Conservation (phyloP, 1,139 yeast genomes). For the Torulaspora globosa region DNA sequence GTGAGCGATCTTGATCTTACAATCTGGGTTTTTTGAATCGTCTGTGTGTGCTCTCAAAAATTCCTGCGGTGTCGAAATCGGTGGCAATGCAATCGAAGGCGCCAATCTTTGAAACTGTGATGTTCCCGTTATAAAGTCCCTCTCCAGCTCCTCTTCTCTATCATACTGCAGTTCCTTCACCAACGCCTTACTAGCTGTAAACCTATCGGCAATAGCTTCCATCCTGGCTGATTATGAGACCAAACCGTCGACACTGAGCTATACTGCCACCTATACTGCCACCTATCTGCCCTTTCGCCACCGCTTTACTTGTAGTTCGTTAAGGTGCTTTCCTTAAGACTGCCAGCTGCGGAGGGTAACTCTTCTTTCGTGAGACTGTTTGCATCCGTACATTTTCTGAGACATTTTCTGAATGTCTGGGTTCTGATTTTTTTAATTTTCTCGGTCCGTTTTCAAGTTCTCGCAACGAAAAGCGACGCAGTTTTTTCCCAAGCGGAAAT, state of each 20-base stretch:
- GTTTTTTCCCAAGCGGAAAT: not conserved
- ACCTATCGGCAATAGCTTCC: constrained; percentile 36
- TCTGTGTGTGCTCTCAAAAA: constrained; percentile 97
- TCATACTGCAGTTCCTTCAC: constrained; percentile 30
- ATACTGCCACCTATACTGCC: not conserved
- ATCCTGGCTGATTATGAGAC: constrained; percentile 10
- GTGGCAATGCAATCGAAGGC: constrained; percentile 72
- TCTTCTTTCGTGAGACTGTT: not conserved
- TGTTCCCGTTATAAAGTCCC: constrained; percentile 37
- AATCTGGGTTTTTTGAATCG: constrained; percentile 86
- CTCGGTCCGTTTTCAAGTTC: too few relatives aligned
- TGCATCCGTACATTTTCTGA: constrained; percentile 1
- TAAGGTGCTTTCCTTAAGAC: not conserved
- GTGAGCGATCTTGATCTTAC: constrained; percentile 93
- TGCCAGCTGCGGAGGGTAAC: not conserved
- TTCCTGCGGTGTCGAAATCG: constrained; percentile 87
- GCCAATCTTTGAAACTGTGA: constrained; percentile 39
- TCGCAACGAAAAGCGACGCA: constrained; percentile 2
- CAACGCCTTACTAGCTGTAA: constrained; percentile 22
- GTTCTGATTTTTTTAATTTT: not conserved
- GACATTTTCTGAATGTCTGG: not conserved
- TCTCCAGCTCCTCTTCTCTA: constrained; percentile 37
- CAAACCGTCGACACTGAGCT: not conserved
- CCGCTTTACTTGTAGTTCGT: not conserved
- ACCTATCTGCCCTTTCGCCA: constrained; percentile 3